Conservation (phyloP, 805 yeast genomes). For the Ogataea zsoltii region DNA sequence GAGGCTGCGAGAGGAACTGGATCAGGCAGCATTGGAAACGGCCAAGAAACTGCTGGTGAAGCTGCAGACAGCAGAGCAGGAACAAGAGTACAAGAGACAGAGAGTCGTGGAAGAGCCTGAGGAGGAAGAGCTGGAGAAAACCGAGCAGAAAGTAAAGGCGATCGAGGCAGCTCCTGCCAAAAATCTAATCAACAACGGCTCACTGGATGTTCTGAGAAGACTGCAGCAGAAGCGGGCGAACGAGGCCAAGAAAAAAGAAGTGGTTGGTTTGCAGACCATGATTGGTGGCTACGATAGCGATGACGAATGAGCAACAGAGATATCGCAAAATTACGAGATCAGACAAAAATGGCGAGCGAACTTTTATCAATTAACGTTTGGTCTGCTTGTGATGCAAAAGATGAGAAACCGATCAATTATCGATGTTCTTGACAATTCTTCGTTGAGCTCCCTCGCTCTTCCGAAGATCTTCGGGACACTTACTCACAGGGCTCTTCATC, state of each 20-base stretch:
- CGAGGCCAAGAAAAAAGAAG: not conserved
- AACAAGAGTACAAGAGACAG: slow-evolving; percentile 2
- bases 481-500: slow-evolving; percentile 38
- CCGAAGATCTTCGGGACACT: slow-evolving; percentile 42
- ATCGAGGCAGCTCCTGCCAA: not conserved
- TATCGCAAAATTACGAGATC: not conserved
- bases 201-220: slow-evolving; percentile 2
- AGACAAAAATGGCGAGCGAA: no score
- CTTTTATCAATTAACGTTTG: no score
- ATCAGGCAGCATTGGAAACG: slow-evolving; percentile 54
- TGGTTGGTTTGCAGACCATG: not conserved
- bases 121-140: slow-evolving; percentile 6
- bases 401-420: slow-evolving; percentile 5
- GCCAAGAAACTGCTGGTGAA: slow-evolving; percentile 45
- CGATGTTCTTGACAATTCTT: slow-evolving; percentile 17
- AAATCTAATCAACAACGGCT: slow-evolving; percentile 2
- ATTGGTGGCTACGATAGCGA: slow-evolving; percentile 17
- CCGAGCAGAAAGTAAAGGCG: not conserved
- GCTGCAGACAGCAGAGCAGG: slow-evolving; percentile 31
- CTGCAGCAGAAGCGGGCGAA: not conserved
- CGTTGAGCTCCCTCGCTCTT: slow-evolving; percentile 23
- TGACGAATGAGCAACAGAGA: slow-evolving; percentile 7
- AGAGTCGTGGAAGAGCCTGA: slow-evolving; percentile 28
- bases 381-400: no score
- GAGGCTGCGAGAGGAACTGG: slow-evolving; percentile 49